Evolutionary conservation across 257 asterid genomes (phyloP), one percentile per base, ranked within the genome.

Genomic region (Nemophila menziesii): DNA sequence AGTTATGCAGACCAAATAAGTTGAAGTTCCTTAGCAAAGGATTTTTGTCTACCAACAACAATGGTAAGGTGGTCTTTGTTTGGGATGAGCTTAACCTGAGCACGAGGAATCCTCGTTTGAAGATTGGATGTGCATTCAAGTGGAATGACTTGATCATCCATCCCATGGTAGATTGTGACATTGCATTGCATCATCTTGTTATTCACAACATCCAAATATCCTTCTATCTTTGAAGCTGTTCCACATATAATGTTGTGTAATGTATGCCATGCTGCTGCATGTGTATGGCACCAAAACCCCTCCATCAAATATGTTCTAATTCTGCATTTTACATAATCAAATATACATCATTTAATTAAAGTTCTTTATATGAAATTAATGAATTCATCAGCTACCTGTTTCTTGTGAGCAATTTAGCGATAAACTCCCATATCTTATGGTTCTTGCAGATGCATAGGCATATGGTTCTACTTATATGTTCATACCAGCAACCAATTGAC

Each of bases 221-320:
- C 80, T 53, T 89, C 96, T 8, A 89, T 73, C 51, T 76, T 80
- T 2, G 64, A 79, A 1, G 94, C 98, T 5, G 93, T 80, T 4
- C 98, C 98, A 8, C 90, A 84, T 0, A 89, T 78, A 0, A 89
- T 68, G 65, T 89, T 89, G 81, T 89, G 98, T 3, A 89, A 77
- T 0, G 98, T 89, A 22, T 89, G 98, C 98, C 98, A 89, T 11
- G 96, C 96, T 0, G 98, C 85, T 20, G 78, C 81, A 68, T 89
- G 98, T 0, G 98, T 84, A 71, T 89, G 98, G 16, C 77, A 69
- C 64, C 83, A 89, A 50, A 89, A 89, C 14, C 93, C 89, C 46
- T 89, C 98, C 26, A 89, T 69, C 76, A 89, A 61, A 55, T 80
- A 89, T 11, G 87, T 84, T 36, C 75, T 70, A 16, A 89, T 58